Percentiles rank a stretch among this genome's conserved stretches.
phyloP scores from a whole-genome alignment of 768 basidiomycete genomes.

The Leccinum subtestaceum region DNA sequence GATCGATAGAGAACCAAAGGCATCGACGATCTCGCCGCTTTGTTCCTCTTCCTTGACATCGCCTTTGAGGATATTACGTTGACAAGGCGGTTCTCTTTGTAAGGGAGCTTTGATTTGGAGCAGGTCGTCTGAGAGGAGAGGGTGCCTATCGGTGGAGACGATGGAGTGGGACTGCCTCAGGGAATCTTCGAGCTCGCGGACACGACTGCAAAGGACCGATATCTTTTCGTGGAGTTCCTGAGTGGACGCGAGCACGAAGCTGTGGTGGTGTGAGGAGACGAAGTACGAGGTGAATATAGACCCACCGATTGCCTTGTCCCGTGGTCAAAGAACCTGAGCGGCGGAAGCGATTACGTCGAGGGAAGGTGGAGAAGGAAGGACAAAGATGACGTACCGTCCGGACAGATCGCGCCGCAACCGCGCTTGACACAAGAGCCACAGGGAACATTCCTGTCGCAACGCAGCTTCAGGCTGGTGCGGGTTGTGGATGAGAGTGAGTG shows the following conservation, averaged over 20 bases:
- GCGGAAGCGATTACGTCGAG: constrained; percentile 19
- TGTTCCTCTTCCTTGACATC: constrained; percentile 60
- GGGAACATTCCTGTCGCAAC: constrained; percentile 72
- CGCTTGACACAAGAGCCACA: constrained; percentile 81
- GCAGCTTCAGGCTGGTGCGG: constrained; percentile 29
- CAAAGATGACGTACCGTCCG: constrained; percentile 56
- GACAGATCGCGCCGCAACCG: constrained; percentile 79
- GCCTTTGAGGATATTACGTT: constrained; percentile 36
- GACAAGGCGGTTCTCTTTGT: constrained; percentile 56
- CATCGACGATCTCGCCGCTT: constrained; percentile 69
- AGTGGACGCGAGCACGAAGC: constrained; percentile 77
- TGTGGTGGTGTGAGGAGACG: constrained; percentile 23
- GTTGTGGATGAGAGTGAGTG: not conserved
- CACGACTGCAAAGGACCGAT: constrained; percentile 64
- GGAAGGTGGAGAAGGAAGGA: constrained; percentile 10
- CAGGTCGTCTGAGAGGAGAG: constrained; percentile 68
- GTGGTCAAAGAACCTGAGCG: constrained; percentile 70
- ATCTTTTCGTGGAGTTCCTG: constrained; percentile 85
- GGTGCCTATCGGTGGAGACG: constrained; percentile 58
- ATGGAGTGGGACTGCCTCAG: constrained; percentile 58
- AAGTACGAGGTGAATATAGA: not conserved
- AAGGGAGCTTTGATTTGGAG: constrained; percentile 74
- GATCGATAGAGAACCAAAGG: constrained; percentile 78
- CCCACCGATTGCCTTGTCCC: constrained; percentile 76
- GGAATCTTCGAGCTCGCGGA: constrained; percentile 74